Evolutionary conservation across 2,329 filamentous ascomycete genomes (phyloP).

Genomic region (Penicillium sp.): DNA sequence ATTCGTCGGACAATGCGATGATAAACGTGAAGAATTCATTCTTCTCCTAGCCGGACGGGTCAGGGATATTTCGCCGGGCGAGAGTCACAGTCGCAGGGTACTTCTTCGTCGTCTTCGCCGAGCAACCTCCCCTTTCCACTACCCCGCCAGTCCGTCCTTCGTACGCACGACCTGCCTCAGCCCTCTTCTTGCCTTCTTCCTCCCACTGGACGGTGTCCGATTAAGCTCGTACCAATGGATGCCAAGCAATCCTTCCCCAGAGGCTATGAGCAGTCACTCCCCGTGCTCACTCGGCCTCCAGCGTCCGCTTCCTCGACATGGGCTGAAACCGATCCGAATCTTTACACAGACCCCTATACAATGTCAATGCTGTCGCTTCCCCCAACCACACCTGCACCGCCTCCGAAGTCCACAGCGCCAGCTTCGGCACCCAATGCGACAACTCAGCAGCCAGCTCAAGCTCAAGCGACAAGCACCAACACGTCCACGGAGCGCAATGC

Average conservation of each 20-base stretch:
- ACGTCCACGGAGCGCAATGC: constrained; percentile 26
- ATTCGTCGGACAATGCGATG: constrained; percentile 26
- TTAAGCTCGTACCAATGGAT: constrained; percentile 39
- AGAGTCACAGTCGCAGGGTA: background rate
- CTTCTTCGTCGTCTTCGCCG: background rate
- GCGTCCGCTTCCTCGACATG: constrained; percentile 23
- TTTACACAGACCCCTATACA: constrained; percentile 21
- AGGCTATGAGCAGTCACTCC: constrained; percentile 38
- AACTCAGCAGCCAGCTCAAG: constrained; percentile 15
- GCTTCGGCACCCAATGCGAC: constrained; percentile 11
- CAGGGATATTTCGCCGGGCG: constrained; percentile 7
- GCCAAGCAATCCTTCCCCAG: constrained; percentile 34
- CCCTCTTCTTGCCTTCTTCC: background rate
- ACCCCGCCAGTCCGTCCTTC: constrained; percentile 23
- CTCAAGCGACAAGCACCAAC: background rate
- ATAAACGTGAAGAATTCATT: constrained; percentile 28
- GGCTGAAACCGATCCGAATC: constrained; percentile 27
- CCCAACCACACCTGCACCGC: constrained; percentile 7
- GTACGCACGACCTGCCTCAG: background rate
- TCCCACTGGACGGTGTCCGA: background rate
- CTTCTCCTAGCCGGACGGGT: background rate
- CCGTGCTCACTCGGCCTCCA: constrained; percentile 36
- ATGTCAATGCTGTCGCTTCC: background rate
- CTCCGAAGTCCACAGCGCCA: background rate
- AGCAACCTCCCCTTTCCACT: constrained; percentile 9